phyloP scores from a whole-genome alignment of 805 yeast species.

The Saturnispora mendoncae region DNA sequence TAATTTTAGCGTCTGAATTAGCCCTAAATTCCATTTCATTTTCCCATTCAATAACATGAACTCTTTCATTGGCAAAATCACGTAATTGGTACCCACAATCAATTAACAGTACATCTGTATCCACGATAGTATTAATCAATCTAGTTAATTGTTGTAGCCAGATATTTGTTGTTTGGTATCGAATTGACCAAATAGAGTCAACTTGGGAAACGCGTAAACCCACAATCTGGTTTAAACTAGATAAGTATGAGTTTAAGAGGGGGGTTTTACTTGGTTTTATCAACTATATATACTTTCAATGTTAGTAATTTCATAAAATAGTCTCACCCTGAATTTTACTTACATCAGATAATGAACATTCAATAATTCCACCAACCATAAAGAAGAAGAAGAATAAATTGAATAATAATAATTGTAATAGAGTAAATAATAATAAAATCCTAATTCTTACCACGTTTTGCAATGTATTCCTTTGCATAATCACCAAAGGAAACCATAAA shows the following conservation, averaged over 20 bases:
- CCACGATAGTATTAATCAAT: not conserved
- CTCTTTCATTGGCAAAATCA: not conserved
- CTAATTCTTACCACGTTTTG: conserved; percentile 22
- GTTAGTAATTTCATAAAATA: not conserved
- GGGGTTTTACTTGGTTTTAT: not conserved
- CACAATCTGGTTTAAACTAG: not conserved
- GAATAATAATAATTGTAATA: too few relatives aligned
- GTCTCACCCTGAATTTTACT: too few relatives aligned
- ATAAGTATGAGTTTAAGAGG: not conserved
- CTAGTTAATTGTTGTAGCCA: not conserved
- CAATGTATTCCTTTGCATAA: conserved; percentile 69
- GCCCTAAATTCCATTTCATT: conserved; percentile 1
- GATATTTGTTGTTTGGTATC: not conserved
- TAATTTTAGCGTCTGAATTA: not conserved
- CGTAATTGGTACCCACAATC: conserved; percentile 14
- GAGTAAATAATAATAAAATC: not conserved
- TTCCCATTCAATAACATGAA: conserved; percentile 9
- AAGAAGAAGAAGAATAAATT: too few relatives aligned
- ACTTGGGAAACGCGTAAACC: not conserved
- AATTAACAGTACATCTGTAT: conserved; percentile 4
- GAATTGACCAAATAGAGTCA: not conserved
- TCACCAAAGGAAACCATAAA: conserved; percentile 99
- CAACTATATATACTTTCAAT: not conserved
- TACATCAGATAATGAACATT: not conserved
- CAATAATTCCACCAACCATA: too few relatives aligned